Conservation (phyloP, 352 stramenopile genomes). For the Plasmopara viticola region DNA sequence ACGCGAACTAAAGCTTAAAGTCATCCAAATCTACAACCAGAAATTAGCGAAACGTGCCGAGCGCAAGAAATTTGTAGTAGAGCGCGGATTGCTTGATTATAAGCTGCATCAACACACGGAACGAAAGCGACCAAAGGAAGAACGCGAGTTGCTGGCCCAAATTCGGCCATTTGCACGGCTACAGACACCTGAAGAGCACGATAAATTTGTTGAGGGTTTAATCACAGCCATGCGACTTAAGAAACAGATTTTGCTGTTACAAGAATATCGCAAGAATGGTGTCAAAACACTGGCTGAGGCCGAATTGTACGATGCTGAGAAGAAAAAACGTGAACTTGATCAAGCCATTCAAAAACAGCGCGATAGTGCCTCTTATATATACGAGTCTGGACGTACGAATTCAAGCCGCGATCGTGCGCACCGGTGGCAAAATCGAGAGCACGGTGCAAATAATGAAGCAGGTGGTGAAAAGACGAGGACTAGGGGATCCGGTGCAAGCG, state of each 20-base stretch:
- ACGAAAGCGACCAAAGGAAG: slow-evolving; percentile 87
- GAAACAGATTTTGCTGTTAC: slow-evolving; percentile 94
- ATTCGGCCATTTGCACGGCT: slow-evolving; percentile 95
- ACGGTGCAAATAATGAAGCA: slow-evolving; percentile 27
- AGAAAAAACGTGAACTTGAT: slow-evolving; percentile 90
- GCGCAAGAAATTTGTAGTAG: slow-evolving; percentile 89
- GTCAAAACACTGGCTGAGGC: slow-evolving; percentile 91
- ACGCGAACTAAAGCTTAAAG: slow-evolving; percentile 91
- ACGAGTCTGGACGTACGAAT: slow-evolving; percentile 55
- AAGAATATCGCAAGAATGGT: slow-evolving; percentile 94
- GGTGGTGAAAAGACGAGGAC: slow-evolving; percentile 26
- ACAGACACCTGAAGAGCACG: slow-evolving; percentile 90
- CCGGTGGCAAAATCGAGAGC: slow-evolving; percentile 58
- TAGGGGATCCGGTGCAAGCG: slow-evolving; percentile 16
- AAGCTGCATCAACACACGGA: slow-evolving; percentile 90
- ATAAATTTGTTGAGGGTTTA: slow-evolving; percentile 89
- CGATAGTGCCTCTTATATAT: slow-evolving; percentile 83
- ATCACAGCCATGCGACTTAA: slow-evolving; percentile 88
- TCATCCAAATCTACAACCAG: slow-evolving; percentile 96
- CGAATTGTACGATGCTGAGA: slow-evolving; percentile 93
- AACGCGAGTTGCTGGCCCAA: slow-evolving; percentile 92
- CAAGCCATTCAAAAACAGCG: slow-evolving; percentile 84
- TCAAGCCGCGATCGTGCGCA: slow-evolving; percentile 64
- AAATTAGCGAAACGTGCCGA: slow-evolving; percentile 93
- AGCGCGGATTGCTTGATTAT: slow-evolving; percentile 90